Evolutionary conservation across 2,329 filamentous ascomycete species (phyloP).

Genomic region (Aspergillus sp.): DNA sequence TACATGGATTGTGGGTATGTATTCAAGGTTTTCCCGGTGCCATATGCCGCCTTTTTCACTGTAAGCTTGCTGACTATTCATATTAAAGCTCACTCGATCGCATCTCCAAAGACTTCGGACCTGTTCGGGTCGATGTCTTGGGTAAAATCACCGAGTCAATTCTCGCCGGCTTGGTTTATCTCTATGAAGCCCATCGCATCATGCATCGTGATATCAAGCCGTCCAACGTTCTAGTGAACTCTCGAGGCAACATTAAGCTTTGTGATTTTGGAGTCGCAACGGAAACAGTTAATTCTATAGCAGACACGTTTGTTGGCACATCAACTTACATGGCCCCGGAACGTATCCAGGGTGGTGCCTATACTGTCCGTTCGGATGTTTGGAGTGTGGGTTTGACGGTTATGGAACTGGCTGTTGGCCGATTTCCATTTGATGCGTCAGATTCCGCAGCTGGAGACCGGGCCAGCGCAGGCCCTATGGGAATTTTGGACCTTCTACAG

Average conservation of each 20-base stretch:
- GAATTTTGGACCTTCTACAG: constrained; percentile 92
- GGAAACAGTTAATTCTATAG: constrained; percentile 95
- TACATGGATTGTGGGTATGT: constrained; percentile 98
- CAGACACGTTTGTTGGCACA: constrained; percentile 96
- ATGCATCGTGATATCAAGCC: constrained; percentile 99
- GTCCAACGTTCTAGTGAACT: constrained; percentile 96
- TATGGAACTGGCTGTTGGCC: constrained; percentile 96
- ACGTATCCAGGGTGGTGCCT: constrained; percentile 93
- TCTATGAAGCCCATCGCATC: constrained; percentile 93
- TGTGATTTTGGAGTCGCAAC: constrained; percentile 99
- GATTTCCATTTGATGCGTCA: constrained; percentile 86
- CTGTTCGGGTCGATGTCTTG: constrained; percentile 90
- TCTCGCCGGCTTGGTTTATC: constrained; percentile 87
- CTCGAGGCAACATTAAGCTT: constrained; percentile 88
- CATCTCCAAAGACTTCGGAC: constrained; percentile 91
- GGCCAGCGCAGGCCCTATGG: constrained; percentile 72
- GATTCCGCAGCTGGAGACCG: constrained; percentile 73
- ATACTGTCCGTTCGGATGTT: constrained; percentile 97
- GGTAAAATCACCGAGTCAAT: constrained; percentile 98
- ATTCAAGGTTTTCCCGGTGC: background rate
- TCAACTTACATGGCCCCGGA: constrained; percentile 99
- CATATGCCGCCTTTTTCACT: constrained; percentile 1
- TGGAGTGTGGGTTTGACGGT: constrained; percentile 96
- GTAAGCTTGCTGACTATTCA: constrained; percentile 16
- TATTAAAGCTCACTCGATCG: constrained; percentile 72